Evolutionary conservation across 2,329 filamentous ascomycete species (phyloP).

Genomic region (Lachnellula arida): DNA sequence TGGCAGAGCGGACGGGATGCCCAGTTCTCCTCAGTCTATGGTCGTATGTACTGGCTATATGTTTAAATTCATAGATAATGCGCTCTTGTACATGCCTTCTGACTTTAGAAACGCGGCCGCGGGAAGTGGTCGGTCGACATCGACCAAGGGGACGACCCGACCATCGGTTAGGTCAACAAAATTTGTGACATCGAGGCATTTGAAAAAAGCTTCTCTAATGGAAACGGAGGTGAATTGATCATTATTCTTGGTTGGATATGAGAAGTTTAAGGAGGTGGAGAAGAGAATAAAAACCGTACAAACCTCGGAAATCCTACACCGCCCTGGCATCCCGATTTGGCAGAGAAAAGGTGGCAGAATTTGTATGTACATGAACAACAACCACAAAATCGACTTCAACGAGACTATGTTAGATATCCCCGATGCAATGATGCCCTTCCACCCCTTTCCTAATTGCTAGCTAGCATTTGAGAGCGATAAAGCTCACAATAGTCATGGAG

Average conservation of each 20-base stretch:
- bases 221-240: too few species aligned
- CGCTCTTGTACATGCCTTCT: too few species aligned
- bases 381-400: background rate
- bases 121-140: too few species aligned
- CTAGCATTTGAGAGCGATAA: background rate
- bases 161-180: too few species aligned
- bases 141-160: too few species aligned
- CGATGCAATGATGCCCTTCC: background rate
- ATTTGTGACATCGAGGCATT: too few species aligned
- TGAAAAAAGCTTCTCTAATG: too few species aligned
- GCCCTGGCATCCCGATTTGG: background rate
- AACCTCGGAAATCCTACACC: background rate
- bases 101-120: too few species aligned
- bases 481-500: constrained; percentile 50
- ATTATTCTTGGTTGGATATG: background rate
- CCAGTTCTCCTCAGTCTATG: too few species aligned
- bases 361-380: background rate
- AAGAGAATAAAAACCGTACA: background rate
- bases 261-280: background rate
- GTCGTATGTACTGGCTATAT: too few species aligned
- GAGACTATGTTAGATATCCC: background rate
- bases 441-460: background rate
- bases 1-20: too few species aligned
- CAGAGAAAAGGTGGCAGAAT: background rate
- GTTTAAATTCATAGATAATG: too few species aligned